Evolutionary conservation across 345 rosid genomes (phyloP), one percentile per base, ranked within the genome.

Genomic region (Leavenworthia alabamica): DNA sequence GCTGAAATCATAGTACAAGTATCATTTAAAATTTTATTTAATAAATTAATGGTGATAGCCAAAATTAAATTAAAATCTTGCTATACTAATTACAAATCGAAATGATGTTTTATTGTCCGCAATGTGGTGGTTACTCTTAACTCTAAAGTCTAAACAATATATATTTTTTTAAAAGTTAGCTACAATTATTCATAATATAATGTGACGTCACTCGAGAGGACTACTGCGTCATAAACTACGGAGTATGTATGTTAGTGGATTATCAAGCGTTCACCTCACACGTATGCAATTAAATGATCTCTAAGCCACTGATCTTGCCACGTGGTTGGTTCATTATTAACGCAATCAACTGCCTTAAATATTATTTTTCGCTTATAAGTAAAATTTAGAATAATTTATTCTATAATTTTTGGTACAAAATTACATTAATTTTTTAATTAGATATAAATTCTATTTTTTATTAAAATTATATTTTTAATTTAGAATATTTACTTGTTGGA

Each of bases 21-120:
- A 20, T 53, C 62, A 43, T 60, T 24, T 32, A 4, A n/a, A n/a
- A n/a, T n/a, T n/a, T n/a, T n/a, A n/a, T n/a, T n/a, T n/a, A n/a
- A n/a, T n/a, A n/a, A n/a, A n/a, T n/a, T n/a, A n/a, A n/a, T n/a
- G n/a, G n/a, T n/a, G n/a, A n/a, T n/a, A n/a, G n/a, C n/a, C n/a
- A n/a, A n/a, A n/a, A n/a, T n/a, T n/a, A n/a, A n/a, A n/a, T n/a
- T n/a, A n/a, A n/a, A n/a, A n/a, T n/a, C n/a, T 42, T 33, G 61
- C 61, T 60, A 52, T 60, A 68, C 43, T 68, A 50, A 68, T 51
- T 51, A 60, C 36, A 52, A 60, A 68, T 42, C 48, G 33, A 52
- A 60, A 68, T 60, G 61, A 52, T 68, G 61, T 35, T 50, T 27
- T 51, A 33, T 7, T 55, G 12, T 43, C 17, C 2, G 58, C 9